phyloP scores from a whole-genome alignment of 805 yeast genomes.

The Barnettozyma sp. region DNA sequence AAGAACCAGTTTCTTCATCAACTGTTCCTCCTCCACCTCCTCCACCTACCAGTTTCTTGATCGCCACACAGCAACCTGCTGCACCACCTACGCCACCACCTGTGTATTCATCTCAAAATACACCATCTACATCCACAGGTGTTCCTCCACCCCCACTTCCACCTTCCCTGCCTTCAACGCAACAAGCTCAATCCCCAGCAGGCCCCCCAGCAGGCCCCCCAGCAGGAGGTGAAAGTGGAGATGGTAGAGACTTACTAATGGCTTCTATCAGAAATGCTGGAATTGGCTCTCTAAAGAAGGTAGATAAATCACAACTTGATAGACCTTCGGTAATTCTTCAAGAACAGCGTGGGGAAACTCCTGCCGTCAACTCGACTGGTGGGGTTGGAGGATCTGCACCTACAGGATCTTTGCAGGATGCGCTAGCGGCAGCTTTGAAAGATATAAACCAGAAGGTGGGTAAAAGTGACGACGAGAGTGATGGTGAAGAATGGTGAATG shows the following conservation, averaged over 20 bases:
- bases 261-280: conserved; percentile 82
- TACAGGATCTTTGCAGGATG: conserved; percentile 72
- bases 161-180: conserved; percentile 14
- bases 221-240: too few species aligned
- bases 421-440: conserved; percentile 78
- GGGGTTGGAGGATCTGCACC: conserved; percentile 31
- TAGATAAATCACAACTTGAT: conserved; percentile 79
- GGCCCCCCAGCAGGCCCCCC: neutral
- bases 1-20: conserved; percentile 1
- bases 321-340: conserved; percentile 66
- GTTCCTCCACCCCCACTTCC: conserved; percentile 24
- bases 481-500: conserved; percentile 62
- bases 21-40: conserved; percentile 6
- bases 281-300: conserved; percentile 58
- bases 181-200: conserved; percentile 9
- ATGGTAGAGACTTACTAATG: conserved; percentile 71
- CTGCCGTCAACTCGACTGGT: conserved; percentile 30
- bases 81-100: conserved; percentile 14
- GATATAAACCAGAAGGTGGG: conserved; percentile 78
- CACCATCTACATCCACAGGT: too few species aligned
- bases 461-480: conserved; percentile 78
- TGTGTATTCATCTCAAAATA: too few species aligned
- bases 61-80: conserved; percentile 1
- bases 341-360: conserved; percentile 62
- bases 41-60: conserved; percentile 9